A percentile compares a stretch with the other conserved stretches of the same genome.
Conservation (phyloP, 768 basidiomycete species). For the Leucocoprinus leucothites region DNA sequence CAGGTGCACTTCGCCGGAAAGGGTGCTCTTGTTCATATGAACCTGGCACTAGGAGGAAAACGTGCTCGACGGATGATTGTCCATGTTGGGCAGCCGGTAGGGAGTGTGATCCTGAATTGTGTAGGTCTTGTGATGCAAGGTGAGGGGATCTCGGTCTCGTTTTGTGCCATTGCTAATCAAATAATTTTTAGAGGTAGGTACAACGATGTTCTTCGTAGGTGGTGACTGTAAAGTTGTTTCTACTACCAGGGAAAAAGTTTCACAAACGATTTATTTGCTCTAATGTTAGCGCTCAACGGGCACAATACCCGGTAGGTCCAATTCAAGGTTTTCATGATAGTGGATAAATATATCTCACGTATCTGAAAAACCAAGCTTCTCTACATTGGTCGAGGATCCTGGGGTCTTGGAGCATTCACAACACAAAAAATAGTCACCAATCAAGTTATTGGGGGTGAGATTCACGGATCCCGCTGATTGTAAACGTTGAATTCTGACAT, state of each 20-base stretch:
- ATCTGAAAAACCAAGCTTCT: background rate
- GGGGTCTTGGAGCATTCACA: constrained; percentile 9
- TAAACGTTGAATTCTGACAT: background rate
- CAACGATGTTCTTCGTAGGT: background rate
- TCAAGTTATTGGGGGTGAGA: constrained; percentile 17
- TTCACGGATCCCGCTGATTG: background rate
- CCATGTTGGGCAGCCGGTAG: constrained; percentile 46
- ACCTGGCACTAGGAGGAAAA: constrained; percentile 6
- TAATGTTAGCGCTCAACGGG: constrained; percentile 37
- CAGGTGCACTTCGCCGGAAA: constrained; percentile 48
- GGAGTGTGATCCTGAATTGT: constrained; percentile 73
- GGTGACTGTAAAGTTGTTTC: constrained; percentile 2
- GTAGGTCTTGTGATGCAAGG: constrained; percentile 48
- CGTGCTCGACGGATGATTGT: constrained; percentile 37
- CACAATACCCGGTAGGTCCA: constrained; percentile 44
- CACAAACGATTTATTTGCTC: constrained; percentile 46
- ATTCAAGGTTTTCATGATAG: too few relatives aligned
- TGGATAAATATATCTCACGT: background rate
- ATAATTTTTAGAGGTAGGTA: constrained; percentile 44
- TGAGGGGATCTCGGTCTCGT: constrained; percentile 23
- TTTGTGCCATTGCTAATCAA: constrained; percentile 40
- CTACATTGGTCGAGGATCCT: constrained; percentile 8
- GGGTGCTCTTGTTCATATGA: constrained; percentile 50
- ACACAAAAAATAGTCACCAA: background rate
- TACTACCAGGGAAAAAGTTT: constrained; percentile 30